These are phyloP conservation scores for Babesia ovata DNA, from an alignment of 169 alveolate genomes.

Conservation along the genomic window DNA sequence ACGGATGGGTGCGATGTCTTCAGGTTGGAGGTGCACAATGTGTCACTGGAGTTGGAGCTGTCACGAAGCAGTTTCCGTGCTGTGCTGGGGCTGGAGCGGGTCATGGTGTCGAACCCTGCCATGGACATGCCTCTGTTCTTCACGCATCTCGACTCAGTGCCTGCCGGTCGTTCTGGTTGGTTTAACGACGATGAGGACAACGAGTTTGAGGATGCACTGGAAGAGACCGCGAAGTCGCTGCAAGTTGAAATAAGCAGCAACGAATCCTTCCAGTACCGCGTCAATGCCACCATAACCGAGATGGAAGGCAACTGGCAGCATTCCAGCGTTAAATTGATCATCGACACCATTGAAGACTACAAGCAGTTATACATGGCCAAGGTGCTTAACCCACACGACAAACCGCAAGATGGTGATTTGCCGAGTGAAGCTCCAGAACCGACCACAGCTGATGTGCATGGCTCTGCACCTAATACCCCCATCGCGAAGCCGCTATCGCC, in stretches of 20 bases:
- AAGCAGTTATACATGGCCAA: conserved; percentile 6
- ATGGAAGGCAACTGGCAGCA: conserved; percentile 70
- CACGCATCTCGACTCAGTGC: conserved; percentile 16
- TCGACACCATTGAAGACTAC: conserved; percentile 62
- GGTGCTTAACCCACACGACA: background rate
- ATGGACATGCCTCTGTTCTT: conserved; percentile 60
- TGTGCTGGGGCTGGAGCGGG: conserved; percentile 43
- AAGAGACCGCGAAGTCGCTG: conserved; percentile 58
- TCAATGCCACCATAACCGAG: conserved; percentile 44
- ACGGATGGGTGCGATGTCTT: conserved; percentile 42
- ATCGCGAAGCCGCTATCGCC: no score
- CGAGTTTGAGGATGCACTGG: conserved; percentile 66
- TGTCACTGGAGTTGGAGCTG: conserved; percentile 31
- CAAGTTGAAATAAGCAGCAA: conserved; percentile 26
- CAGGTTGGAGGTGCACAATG: conserved; percentile 66
- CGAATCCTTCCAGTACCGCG: background rate
- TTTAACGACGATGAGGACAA: conserved; percentile 25
- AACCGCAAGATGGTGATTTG: no score
- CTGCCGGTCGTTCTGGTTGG: background rate
- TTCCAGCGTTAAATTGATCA: conserved; percentile 44
- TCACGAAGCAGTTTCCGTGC: conserved; percentile 3
- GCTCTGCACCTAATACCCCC: no score
- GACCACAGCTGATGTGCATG: no score
- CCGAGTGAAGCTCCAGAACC: no score
- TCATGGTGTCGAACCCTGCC: conserved; percentile 60